Evolutionary conservation across 1,284 basidiomycete genomes (phyloP), one percentile per base, ranked within the genome.

Genomic region (Ustilago curta): DNA sequence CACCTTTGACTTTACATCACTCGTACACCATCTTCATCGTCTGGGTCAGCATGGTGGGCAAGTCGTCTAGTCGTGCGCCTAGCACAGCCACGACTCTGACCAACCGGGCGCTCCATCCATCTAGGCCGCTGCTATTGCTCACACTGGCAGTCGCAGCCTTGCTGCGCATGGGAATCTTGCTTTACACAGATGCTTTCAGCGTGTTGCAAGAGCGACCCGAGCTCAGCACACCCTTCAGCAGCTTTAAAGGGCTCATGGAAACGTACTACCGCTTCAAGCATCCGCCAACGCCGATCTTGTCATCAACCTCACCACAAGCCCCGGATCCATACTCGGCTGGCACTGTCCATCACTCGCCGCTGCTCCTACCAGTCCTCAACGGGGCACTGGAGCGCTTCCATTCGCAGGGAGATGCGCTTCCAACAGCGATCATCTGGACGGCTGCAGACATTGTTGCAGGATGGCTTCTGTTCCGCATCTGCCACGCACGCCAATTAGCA

Each of bases 171-270:
- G 75, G 79, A 5, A 59, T 86, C 31, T 85, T 86, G 62, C 44
- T 65, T 8, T 71, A 76, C n/a, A 84, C 85, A 0, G 42, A 79
- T 9, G 44, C 86, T 4, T 78, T 85, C 8, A 55, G 54, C 0
- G 50, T 78, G 2, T 79, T 88, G 0, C 80, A 86, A 54, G 81
- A 85, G 21, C 81, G 88, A 73, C 91, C 92, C 35, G 91, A 93
- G 81, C 87, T 97, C 19, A 89, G 91, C 0, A 93, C 93, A 2
- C 92, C 94, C 0, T 81, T 95, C 76, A 95, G 92, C 8, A 91
- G 92, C 18, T 91, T 91, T 64, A 84, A 86, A 86, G 53, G 87
- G 87, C 72, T 86, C 87, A 89, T 79, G 82, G 88, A 86, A 14
- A 63, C 69, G 14, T 66, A 72, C 60, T 72, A 62, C 27, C 56